Evolutionary conservation across 345 rosid genomes (phyloP), one percentile per base, ranked within the genome.

Genomic region (Citrus medica): DNA sequence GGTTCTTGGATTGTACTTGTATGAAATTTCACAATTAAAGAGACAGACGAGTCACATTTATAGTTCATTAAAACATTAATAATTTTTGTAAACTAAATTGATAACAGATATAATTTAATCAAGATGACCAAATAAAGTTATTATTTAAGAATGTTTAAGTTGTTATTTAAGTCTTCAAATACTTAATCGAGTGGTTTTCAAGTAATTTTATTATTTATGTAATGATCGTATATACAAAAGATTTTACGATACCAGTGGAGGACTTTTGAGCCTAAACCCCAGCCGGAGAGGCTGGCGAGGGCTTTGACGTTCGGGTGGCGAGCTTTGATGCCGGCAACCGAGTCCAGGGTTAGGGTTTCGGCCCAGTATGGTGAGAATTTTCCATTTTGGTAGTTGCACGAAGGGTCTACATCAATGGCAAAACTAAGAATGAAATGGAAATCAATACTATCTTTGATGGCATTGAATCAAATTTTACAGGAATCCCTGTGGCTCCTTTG

Each of bases 391-490:
- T 84, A 24, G 35, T 78, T 81, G 28, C 90, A 90, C 0, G 82
- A 82, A 4, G 86, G 32, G 74, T 85, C 85, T 1, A 85, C 79
- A 61, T 89, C 92, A 2, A 90, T 78, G n/a, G 90, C 91, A 59
- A 90, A 90, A 67, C 92, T 3, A 0, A 87, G 86, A 8, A 86
- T 71, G 85, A 89, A 90, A 58, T 90, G 83, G 79, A 91, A 91
- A 51, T 88, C 85, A 5, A 88, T 84, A 38, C 72, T 79, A 0
- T 79, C 71, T 6, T 82, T 14, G 3, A 89, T 78, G 92, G 91
- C 33, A 89, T 85, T 0, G 79, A 2, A 40, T 83, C 84, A 9
- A 91, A 87, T 16, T 24, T 78, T 2, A 91, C 83, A 0, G 83
- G 81, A 5, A 17, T 78, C 0, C 92, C 90, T 0, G 91, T 81